Evolutionary conservation across 768 basidiomycete genomes (phyloP).

Genomic region (Candolleomyces efflorescens): DNA sequence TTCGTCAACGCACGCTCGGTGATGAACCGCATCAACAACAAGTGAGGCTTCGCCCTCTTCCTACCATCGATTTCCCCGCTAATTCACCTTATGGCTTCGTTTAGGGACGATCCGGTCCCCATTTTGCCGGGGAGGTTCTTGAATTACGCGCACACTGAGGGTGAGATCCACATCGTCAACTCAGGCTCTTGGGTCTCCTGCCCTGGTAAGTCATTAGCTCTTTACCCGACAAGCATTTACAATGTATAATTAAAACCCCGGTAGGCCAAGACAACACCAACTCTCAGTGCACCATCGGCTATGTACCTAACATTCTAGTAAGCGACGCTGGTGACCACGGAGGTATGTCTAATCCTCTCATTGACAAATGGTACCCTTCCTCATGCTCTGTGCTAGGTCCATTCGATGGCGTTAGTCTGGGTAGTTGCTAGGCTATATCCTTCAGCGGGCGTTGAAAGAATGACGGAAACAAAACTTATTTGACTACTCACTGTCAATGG

Average conservation of each 20-base stretch:
- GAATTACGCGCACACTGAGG: conserved; percentile 47
- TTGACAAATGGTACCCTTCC: too few relatives aligned
- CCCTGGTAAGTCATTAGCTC: conserved; percentile 16
- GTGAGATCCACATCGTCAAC: conserved; percentile 50
- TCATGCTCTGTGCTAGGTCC: conserved; percentile 1
- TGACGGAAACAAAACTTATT: too few relatives aligned
- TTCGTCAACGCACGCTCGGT: conserved; percentile 42
- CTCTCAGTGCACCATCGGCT: conserved; percentile 45
- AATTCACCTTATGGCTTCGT: neutral
- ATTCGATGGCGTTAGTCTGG: neutral
- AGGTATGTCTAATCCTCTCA: conserved; percentile 17
- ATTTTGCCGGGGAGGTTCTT: conserved; percentile 50
- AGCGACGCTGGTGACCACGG: conserved; percentile 49
- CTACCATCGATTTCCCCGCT: neutral
- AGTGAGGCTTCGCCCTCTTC: conserved; percentile 14
- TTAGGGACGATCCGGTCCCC: conserved; percentile 42
- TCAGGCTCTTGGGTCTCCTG: conserved; percentile 32
- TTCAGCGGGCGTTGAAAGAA: too few relatives aligned
- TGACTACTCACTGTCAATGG: too few relatives aligned
- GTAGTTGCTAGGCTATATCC: too few relatives aligned
- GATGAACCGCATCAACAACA: conserved; percentile 38
- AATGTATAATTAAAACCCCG: neutral
- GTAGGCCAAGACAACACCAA: conserved; percentile 52
- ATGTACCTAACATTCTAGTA: conserved; percentile 50
- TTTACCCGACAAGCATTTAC: neutral